Conservation (phyloP, 2,329 filamentous ascomycete species). For the Fusarium fracticaudum region DNA sequence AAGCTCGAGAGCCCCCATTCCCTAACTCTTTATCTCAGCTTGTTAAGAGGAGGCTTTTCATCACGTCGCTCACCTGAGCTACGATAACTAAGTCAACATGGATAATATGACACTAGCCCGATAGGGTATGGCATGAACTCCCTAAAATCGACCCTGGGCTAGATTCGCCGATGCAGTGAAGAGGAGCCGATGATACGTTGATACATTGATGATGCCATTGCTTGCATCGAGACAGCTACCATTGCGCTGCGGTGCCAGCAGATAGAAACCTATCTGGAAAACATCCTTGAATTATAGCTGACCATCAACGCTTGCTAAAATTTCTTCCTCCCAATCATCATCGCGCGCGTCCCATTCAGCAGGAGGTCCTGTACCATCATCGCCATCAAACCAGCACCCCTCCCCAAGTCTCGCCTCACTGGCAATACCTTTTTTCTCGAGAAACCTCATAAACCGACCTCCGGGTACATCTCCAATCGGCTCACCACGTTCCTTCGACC, state of each 20-base stretch:
- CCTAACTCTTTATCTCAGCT: not conserved
- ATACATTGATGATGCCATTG: not conserved
- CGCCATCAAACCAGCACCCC: not conserved
- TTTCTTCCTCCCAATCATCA: not conserved
- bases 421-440: not conserved
- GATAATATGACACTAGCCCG: not conserved
- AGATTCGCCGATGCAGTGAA: not conserved
- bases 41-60: not conserved
- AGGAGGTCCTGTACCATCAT: not conserved
- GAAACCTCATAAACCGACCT: not conserved
- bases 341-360: not conserved
- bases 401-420: not conserved
- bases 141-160: not conserved
- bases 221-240: not conserved
- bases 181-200: not conserved
- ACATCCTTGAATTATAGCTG: too few species aligned
- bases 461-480: not conserved
- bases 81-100: not conserved
- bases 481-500: not conserved
- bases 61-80: not conserved
- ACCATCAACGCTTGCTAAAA: not conserved
- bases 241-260: rapidly evolving
- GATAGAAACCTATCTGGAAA: rapidly evolving
- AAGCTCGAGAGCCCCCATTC: not conserved
- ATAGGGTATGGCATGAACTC: not conserved